Conservation (phyloP, 2,329 filamentous ascomycete species). For the Macrophomina pseudophaseolina region DNA sequence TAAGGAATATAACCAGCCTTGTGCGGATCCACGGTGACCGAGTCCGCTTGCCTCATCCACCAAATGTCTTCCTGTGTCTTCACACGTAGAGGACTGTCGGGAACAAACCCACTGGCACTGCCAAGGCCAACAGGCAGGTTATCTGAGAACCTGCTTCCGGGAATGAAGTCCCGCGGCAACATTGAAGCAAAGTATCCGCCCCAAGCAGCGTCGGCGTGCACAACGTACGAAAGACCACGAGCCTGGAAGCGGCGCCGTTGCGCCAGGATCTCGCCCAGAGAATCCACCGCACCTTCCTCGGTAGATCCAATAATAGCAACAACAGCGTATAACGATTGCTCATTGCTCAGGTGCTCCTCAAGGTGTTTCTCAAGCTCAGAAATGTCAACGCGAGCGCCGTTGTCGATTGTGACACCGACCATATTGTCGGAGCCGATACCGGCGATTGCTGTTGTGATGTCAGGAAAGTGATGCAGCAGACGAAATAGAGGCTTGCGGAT, state of each 20-base stretch:
- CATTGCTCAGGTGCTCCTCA: constrained; percentile 36
- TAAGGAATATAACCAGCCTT: constrained; percentile 56
- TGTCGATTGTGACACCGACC: constrained; percentile 48
- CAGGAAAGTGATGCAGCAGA: background rate
- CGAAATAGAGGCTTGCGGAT: background rate
- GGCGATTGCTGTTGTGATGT: constrained; percentile 49
- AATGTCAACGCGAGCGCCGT: constrained; percentile 48
- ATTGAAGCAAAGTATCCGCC: constrained; percentile 57
- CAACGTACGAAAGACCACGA: constrained; percentile 51
- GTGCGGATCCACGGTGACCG: constrained; percentile 56
- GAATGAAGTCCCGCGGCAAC: constrained; percentile 43
- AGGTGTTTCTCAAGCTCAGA: constrained; percentile 41
- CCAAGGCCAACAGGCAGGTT: constrained; percentile 38
- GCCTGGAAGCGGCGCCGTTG: constrained; percentile 50
- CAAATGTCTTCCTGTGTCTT: constrained; percentile 49
- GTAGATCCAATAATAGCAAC: constrained; percentile 56
- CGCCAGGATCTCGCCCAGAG: constrained; percentile 44
- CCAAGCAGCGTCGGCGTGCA: constrained; percentile 58
- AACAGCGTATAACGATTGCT: constrained; percentile 48
- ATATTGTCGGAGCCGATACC: constrained; percentile 54
- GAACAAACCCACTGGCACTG: constrained; percentile 40
- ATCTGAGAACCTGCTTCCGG: constrained; percentile 29
- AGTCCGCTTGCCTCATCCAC: constrained; percentile 49
- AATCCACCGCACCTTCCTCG: constrained; percentile 55
- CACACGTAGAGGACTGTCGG: constrained; percentile 41